Evolutionary conservation across 352 stramenopile genomes (phyloP).

Genomic region (Phytopythium vexans): DNA sequence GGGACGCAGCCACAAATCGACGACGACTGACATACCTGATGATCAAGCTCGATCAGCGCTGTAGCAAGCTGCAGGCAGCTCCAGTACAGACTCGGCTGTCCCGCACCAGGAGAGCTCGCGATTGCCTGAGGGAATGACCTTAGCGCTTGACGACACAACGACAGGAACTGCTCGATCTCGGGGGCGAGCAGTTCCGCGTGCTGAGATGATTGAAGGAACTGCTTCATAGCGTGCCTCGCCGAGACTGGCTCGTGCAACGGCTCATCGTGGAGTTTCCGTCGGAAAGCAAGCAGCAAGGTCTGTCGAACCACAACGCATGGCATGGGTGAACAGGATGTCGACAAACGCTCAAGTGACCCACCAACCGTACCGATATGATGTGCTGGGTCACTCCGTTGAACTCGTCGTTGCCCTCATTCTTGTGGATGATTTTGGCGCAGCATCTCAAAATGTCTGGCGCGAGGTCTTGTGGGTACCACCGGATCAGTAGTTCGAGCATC

Average conservation of each 20-base stretch:
- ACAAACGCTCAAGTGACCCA: not conserved
- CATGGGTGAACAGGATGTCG: not conserved
- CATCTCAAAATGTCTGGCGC: constrained; percentile 41
- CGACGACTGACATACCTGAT: constrained; percentile 37
- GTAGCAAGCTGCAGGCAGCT: constrained; percentile 36
- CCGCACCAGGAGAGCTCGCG: constrained; percentile 12
- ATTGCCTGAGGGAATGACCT: constrained; percentile 42
- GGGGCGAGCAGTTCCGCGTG: constrained; percentile 33
- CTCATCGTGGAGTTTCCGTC: constrained; percentile 41
- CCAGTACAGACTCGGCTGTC: constrained; percentile 33
- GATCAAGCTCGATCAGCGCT: constrained; percentile 50
- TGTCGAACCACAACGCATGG: constrained; percentile 1
- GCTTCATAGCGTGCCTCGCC: constrained; percentile 26
- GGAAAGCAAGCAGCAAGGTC: constrained; percentile 33
- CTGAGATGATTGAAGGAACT: constrained; percentile 26
- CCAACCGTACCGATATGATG: constrained; percentile 7
- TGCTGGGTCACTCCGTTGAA: constrained; percentile 11
- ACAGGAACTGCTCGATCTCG: constrained; percentile 56
- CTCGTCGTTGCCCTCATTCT: constrained; percentile 24
- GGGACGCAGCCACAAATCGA: not conserved
- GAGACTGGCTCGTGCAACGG: constrained; percentile 8
- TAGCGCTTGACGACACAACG: constrained; percentile 32
- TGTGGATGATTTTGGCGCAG: constrained; percentile 32
- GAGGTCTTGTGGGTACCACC: constrained; percentile 41
- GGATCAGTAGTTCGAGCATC: constrained; percentile 37